Conservation (phyloP, 2,329 filamentous ascomycete species). For the Cryphonectria naterciae region DNA sequence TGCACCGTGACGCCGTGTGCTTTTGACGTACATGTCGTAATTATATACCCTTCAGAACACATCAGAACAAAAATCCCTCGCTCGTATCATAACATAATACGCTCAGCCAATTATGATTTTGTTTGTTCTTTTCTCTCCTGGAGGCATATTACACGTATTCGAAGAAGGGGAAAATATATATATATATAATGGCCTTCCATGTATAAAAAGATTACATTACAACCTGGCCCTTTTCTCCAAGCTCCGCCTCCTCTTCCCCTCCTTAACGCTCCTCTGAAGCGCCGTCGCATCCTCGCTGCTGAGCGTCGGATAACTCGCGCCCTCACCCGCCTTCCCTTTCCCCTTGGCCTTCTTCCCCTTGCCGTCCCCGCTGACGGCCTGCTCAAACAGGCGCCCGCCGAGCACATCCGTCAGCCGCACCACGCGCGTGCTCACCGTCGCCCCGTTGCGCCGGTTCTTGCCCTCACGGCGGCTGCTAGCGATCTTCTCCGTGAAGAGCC, state of each 20-base stretch:
- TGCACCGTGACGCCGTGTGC: constrained; percentile 2
- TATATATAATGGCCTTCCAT: not conserved
- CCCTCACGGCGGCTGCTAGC: constrained; percentile 83
- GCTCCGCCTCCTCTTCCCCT: constrained; percentile 52
- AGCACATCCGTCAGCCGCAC: constrained; percentile 75
- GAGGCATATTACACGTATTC: not conserved
- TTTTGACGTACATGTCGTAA: not conserved
- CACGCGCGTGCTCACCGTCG: constrained; percentile 83
- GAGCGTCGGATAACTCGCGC: constrained; percentile 41
- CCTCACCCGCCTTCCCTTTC: constrained; percentile 42
- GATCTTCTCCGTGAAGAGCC: constrained; percentile 91
- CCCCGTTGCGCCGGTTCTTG: constrained; percentile 93
- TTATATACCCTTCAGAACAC: not conserved
- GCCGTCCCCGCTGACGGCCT: constrained; percentile 43
- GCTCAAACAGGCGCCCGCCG: constrained; percentile 70
- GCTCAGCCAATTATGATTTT: not conserved
- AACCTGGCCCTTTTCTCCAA: constrained; percentile 57
- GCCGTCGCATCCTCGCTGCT: constrained; percentile 55
- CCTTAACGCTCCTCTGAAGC: constrained; percentile 48
- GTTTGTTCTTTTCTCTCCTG: not conserved
- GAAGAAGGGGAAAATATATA: not conserved
- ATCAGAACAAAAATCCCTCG: not conserved
- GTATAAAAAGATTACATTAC: constrained; percentile 33
- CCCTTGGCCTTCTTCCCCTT: constrained; percentile 35
- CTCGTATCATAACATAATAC: not conserved